Conservation (phyloP, 164 flowering plant genomes). For the Brasenia schreberi region DNA sequence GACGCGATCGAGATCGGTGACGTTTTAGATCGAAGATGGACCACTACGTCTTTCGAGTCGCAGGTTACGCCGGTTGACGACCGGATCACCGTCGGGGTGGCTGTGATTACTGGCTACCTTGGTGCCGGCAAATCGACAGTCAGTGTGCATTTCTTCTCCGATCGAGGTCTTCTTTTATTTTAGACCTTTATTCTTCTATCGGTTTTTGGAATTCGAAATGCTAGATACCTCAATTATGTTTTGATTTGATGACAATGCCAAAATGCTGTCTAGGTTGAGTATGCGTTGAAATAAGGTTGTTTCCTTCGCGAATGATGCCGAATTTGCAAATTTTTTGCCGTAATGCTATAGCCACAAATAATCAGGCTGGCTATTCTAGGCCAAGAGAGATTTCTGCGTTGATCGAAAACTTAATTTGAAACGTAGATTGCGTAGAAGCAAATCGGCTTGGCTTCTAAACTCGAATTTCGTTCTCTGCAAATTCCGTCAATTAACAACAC, state of each 20-base stretch:
- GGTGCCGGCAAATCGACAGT: slow-evolving; percentile 84
- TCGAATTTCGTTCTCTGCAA: too few species aligned
- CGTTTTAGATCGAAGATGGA: background rate
- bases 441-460: too few species aligned
- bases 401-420: background rate
- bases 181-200: background rate
- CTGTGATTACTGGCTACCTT: slow-evolving; percentile 91
- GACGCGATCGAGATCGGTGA: background rate
- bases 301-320: background rate
- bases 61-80: background rate
- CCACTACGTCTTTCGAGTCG: background rate
- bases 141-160: slow-evolving; percentile 3
- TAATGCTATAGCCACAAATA: background rate
- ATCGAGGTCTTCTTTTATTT: background rate
- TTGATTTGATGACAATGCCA: background rate
- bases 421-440: background rate
- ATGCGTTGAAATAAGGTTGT: background rate
- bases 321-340: background rate
- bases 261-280: background rate
- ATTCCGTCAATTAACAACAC: too few species aligned
- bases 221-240: background rate
- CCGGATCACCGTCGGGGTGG: slow-evolving; percentile 50
- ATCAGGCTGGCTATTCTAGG: background rate
- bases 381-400: background rate
- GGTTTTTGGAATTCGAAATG: background rate